Conservation (phyloP, 768 basidiomycete species). For the Lyophyllum decastes region DNA sequence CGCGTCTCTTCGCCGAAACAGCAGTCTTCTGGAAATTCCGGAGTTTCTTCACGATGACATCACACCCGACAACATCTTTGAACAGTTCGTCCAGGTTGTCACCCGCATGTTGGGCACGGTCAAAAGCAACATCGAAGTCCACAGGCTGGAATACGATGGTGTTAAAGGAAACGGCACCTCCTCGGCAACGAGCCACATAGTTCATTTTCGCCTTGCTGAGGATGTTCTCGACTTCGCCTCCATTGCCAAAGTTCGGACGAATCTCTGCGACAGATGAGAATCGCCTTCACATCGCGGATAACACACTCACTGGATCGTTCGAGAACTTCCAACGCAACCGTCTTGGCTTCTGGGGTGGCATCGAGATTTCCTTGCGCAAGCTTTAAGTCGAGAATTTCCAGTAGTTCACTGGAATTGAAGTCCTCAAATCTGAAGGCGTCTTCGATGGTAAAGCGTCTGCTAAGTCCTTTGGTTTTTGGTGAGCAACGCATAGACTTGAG, state of each 20-base stretch:
- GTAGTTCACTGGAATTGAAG: conserved; percentile 55
- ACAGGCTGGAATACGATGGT: conserved; percentile 54
- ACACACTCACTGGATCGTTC: conserved; percentile 31
- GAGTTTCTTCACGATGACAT: conserved; percentile 51
- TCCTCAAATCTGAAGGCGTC: conserved; percentile 72
- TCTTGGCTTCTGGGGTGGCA: conserved; percentile 59
- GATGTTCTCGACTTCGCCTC: conserved; percentile 64
- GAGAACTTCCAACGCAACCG: conserved; percentile 52
- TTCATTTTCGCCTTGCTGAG: conserved; percentile 50
- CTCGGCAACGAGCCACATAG: conserved; percentile 40
- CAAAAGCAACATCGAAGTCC: conserved; percentile 67
- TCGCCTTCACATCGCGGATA: background rate
- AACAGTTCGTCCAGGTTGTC: conserved; percentile 58
- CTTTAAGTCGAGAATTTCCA: conserved; percentile 54
- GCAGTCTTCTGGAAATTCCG: conserved; percentile 55
- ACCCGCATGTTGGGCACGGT: conserved; percentile 48
- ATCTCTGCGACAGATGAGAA: background rate
- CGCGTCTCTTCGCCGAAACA: conserved; percentile 36
- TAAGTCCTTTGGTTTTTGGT: conserved; percentile 36
- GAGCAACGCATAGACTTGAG: background rate
- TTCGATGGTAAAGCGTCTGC: conserved; percentile 69
- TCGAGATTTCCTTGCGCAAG: conserved; percentile 56
- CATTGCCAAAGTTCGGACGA: conserved; percentile 68
- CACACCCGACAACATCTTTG: conserved; percentile 63
- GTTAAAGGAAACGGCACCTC: conserved; percentile 25